A percentile compares a stretch with the other conserved stretches of the same genome.
Conservation (phyloP, 306 rosid species). For the Cucurbita ficifolia region DNA sequence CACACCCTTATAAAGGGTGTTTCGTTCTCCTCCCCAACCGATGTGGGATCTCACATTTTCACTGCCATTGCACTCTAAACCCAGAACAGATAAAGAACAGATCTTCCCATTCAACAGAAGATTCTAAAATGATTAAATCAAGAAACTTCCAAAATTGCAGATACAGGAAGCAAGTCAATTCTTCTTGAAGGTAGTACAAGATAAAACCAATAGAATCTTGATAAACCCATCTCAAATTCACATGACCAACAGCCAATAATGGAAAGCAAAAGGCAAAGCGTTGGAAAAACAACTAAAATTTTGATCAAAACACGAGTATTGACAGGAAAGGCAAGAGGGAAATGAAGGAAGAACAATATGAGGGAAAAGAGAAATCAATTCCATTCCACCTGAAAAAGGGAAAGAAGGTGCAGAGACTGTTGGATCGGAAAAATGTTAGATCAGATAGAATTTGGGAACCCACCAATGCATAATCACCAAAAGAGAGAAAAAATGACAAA, state of each 20-base stretch:
- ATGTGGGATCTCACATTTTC: neutral
- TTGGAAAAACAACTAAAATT: neutral
- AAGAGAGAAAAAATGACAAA: slow-evolving; percentile 10
- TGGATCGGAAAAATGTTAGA: slow-evolving; percentile 33
- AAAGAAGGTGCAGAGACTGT: slow-evolving; percentile 16
- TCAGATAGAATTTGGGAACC: slow-evolving; percentile 33
- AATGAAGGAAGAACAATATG: neutral
- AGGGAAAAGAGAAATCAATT: neutral
- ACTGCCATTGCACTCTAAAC: neutral
- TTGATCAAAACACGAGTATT: neutral
- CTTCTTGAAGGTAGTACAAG: neutral
- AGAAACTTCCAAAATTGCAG: neutral
- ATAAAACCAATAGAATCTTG: neutral
- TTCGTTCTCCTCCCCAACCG: too few species aligned
- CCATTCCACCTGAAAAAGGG: slow-evolving; percentile 32
- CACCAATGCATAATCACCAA: slow-evolving; percentile 28
- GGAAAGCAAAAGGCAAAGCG: neutral
- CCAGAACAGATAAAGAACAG: neutral
- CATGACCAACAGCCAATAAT: too few species aligned
- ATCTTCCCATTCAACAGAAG: neutral
- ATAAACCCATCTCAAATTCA: neutral
- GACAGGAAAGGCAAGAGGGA: neutral
- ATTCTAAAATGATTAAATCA: neutral
- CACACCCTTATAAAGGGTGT: too few species aligned
- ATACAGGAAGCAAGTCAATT: neutral